A percentile compares a stretch with the other conserved stretches of the same genome.
These are phyloP conservation scores for Barnettozyma wickerhamii DNA, from an alignment of 805 yeast genomes.

Conservation along the genomic window DNA sequence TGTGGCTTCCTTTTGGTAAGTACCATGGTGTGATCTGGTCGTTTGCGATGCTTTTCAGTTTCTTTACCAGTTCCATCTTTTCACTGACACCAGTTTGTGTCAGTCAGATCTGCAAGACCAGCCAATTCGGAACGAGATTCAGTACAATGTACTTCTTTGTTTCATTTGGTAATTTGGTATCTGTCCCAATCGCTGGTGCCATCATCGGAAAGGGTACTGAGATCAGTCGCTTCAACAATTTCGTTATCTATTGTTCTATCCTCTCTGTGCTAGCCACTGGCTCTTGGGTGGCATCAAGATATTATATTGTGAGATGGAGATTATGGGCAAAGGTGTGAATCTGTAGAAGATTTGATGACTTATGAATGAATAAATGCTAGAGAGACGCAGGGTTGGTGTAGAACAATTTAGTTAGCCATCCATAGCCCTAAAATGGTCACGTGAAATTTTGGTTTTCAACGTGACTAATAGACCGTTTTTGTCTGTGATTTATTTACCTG, in stretches of 20 bases:
- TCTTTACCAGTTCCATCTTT: slow-evolving; percentile 45
- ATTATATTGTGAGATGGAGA: slow-evolving; percentile 12
- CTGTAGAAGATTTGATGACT: too few relatives aligned
- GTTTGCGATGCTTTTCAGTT: slow-evolving; percentile 46
- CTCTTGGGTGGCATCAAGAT: slow-evolving; percentile 10
- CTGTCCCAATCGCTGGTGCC: slow-evolving; percentile 47
- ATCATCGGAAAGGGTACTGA: slow-evolving; percentile 36
- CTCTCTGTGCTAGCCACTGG: slow-evolving; percentile 9
- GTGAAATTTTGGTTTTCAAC: too few relatives aligned
- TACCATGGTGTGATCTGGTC: slow-evolving; percentile 26
- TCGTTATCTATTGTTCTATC: slow-evolving; percentile 22
- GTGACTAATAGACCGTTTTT: too few relatives aligned
- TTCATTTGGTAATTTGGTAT: slow-evolving; percentile 44
- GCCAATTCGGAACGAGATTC: slow-evolving; percentile 47
- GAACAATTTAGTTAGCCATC: too few relatives aligned
- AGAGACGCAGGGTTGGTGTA: too few relatives aligned
- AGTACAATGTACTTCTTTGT: slow-evolving; percentile 56
- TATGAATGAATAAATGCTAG: too few relatives aligned
- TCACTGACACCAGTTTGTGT: slow-evolving; percentile 37
- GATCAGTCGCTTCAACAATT: slow-evolving; percentile 17
- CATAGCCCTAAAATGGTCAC: too few relatives aligned
- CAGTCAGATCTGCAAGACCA: slow-evolving; percentile 49
- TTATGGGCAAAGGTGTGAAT: slow-evolving; percentile 8
- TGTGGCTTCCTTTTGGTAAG: slow-evolving; percentile 37
- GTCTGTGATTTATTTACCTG: too few relatives aligned